Base-by-base conservation (phyloP, 2,329 filamentous ascomycete species). In the Claviceps sp. region DNA sequence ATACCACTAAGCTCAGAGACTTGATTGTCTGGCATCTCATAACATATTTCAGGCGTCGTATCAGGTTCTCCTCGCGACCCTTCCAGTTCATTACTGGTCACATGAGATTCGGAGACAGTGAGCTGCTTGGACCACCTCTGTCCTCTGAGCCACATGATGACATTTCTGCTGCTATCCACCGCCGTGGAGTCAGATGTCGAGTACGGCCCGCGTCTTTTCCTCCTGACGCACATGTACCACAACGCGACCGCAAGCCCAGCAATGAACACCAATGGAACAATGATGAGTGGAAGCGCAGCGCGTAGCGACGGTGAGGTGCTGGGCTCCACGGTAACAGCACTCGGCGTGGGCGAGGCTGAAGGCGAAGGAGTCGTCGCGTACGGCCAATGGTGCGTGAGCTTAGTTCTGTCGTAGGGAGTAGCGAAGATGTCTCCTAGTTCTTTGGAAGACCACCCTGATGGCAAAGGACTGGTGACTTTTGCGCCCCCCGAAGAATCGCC, bases 401-500 rank as follows among this genome's bases (percentile, higher is more conserved):
- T 82, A 4, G 69, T 66, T 7, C 70, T 74, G 4, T 76, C 67
- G 57, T 87, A 87, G 4, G 68, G 56, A 0, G 68, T 73, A 0
- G 64, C 65, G 54, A 87, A 86, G 17, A 86, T 64, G 4, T 62
- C 62, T 0, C 62, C 68, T 1, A 87, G 73, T 55, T 70, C 54
- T 60, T 60, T 50, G 65, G 71, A 48, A 0, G 69, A 71, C 76
- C 80, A 86, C 3, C 74, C 73, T 0, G 74, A 76, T 16, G 80
- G 75, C 5, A 73, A 70, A 1, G 87, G 87, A 0, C 73, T 71
- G 0, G 79, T 87, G 43, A 79, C 68, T 0, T 83, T 90, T n/a
- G 87, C 87, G 13, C 81, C 79, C 6, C 87, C 87, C 0, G 69
- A 70, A 6, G 71, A 73, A 53, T 74, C 69, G 11, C 88, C 87